Evolutionary conservation across 2,329 filamentous ascomycete genomes (phyloP).

Genomic region (Grosmannia penicillata): DNA sequence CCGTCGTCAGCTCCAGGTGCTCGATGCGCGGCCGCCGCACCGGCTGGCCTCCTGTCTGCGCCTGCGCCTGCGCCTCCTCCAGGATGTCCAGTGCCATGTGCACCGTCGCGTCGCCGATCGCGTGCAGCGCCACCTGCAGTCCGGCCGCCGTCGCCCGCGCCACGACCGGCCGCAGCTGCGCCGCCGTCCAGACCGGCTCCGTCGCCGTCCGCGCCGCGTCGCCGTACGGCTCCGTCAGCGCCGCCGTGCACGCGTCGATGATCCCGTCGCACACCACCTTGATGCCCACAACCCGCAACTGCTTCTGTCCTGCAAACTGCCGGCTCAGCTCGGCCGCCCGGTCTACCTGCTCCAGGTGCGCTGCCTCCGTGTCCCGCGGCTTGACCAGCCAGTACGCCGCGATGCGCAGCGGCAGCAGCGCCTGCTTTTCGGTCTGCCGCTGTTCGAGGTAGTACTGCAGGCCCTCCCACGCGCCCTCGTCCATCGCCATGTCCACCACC

Average conservation of each 20-base stretch:
- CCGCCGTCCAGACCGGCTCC: constrained; percentile 38
- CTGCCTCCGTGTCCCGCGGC: constrained; percentile 26
- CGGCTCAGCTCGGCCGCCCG: constrained; percentile 30
- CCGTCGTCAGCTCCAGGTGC: constrained; percentile 44
- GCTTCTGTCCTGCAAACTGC: constrained; percentile 19
- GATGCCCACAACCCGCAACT: constrained; percentile 41
- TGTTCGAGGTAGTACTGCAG: constrained; percentile 22
- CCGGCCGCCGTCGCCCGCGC: constrained; percentile 34
- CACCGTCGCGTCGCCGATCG: constrained; percentile 48
- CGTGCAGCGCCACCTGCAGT: constrained; percentile 48
- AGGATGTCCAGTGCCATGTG: constrained; percentile 42
- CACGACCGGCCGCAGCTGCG: constrained; percentile 38
- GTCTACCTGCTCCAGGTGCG: constrained; percentile 33
- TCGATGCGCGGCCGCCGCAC: constrained; percentile 45
- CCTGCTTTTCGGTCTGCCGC: not conserved
- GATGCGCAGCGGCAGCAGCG: constrained; percentile 27
- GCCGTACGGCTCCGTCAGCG: constrained; percentile 42
- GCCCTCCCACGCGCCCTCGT: constrained; percentile 38
- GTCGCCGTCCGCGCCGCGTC: constrained; percentile 19
- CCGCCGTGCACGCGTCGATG: constrained; percentile 50
- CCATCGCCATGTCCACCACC: constrained; percentile 44
- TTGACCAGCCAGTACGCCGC: constrained; percentile 41
- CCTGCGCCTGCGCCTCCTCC: too few relatives aligned
- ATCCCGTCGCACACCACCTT: constrained; percentile 53
- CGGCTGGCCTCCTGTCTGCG: constrained; percentile 18